Evolutionary conservation across 1,284 basidiomycete species (phyloP), one percentile per base, ranked within the genome.

Genomic region (Puccinia brachypodii): DNA sequence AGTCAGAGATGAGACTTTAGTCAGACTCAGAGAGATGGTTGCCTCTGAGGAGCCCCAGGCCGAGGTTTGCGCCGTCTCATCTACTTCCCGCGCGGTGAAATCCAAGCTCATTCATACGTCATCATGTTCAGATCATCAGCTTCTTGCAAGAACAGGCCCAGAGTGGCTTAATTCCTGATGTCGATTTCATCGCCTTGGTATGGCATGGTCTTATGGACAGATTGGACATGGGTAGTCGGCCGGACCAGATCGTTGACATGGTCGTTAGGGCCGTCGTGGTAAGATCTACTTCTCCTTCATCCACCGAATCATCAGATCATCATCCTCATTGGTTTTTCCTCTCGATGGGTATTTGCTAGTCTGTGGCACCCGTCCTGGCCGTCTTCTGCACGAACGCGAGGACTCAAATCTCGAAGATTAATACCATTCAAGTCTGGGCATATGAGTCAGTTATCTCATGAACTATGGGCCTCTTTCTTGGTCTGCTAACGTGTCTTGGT

Each of bases 341-440:
- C n/a, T n/a, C n/a, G n/a, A n/a, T 56, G n/a, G 3, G 3, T 50
- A 36, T 0, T 47, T 0, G 44, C 40, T 86, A 96, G 94, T 91
- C 91, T 89, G 92, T 92, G 85, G 89, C 93, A 3, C 90, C 93
- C 13, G 90, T 97, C 82, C 89, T 98, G 77, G 93, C 95, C 88
- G 91, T 93, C 53, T 98, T 97, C 89, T 94, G 92, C 86, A 90
- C 90, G 81, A 91, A 91, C 80, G 90, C 94, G 36, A 95, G 96
- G 88, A 92, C 93, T 33, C 91, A 98, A 88, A 93, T 98, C 76
- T 91, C 92, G 56, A 90, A 97, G 82, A 94, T 98, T 87, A 97
- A 97, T 87, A 90, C 92, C 81, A 94, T 96, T 31, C 96, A 98
- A 89, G 90, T 95, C 83, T 94, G 95, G 88, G 95, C 93, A 87